These are phyloP conservation scores for Porcisia deanei DNA, from an alignment of 208 protist genomes.

Conservation along the genomic window DNA sequence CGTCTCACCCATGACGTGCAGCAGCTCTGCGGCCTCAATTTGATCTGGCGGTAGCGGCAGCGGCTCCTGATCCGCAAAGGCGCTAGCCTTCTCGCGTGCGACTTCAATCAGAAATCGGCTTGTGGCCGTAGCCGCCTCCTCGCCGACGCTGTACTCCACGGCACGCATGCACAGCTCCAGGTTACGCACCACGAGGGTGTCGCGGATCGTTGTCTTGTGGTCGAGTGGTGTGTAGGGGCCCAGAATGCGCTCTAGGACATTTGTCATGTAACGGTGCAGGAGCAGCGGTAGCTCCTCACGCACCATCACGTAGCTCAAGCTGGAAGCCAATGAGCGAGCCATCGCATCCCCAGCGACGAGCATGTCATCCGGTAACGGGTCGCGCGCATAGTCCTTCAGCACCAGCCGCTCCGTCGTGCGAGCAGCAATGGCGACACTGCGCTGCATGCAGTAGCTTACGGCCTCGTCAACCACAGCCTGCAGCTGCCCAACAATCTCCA, in stretches of 20 bases:
- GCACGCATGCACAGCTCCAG: slow-evolving; percentile 75
- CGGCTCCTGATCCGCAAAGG: slow-evolving; percentile 27
- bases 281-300: slow-evolving; percentile 90
- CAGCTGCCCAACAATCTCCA: slow-evolving; percentile 63
- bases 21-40: slow-evolving; percentile 46
- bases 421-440: slow-evolving; percentile 94
- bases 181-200: slow-evolving; percentile 50
- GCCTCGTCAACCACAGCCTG: slow-evolving; percentile 91
- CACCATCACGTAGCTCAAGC: slow-evolving; percentile 89
- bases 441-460: slow-evolving; percentile 87
- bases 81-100: slow-evolving; percentile 78
- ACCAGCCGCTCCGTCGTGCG: slow-evolving; percentile 92
- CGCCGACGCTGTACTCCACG: slow-evolving; percentile 89
- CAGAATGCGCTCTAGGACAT: slow-evolving; percentile 25
- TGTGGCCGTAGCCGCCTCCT: slow-evolving; percentile 87
- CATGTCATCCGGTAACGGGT: slow-evolving; percentile 81
- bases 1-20: slow-evolving; percentile 85
- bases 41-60: slow-evolving; percentile 63
- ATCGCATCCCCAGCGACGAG: slow-evolving; percentile 71
- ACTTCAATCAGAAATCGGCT: slow-evolving; percentile 51
- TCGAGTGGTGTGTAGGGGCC: slow-evolving; percentile 22
- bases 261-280: slow-evolving; percentile 34
- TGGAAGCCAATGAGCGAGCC: slow-evolving; percentile 78
- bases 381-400: slow-evolving; percentile 97
- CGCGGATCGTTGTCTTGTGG: slow-evolving; percentile 16